Evolutionary conservation across 2,329 filamentous ascomycete species (phyloP), one percentile per base, ranked within the genome.

Genomic region (Colletotrichum tropicale): DNA sequence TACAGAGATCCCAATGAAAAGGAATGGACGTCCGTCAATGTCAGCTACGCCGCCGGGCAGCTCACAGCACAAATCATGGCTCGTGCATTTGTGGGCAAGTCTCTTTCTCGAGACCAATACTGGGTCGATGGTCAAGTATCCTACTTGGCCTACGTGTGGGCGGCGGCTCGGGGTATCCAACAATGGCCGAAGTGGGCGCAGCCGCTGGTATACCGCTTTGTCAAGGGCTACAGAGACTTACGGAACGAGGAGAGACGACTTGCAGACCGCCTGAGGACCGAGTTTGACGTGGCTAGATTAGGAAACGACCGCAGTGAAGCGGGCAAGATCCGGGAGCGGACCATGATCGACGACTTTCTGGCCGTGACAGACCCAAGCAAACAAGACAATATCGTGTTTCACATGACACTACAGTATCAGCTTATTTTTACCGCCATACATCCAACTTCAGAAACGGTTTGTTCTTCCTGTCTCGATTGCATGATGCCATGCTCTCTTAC

Each of bases 101-200:
- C 65, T 3, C 65, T 67, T 28, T 55, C 65, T 24, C 38, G 48
- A 67, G 28, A 67, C 43, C 65, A 56, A 6, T n/a, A 4, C 8
- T 69, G 66, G 66, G 66, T 69, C 34, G 66, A 69, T 13, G 66
- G 66, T 10, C 66, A 69, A 60, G 66, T 69, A 69, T 69, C 66
- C 6, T 69, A 69, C 18, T 16, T 69, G 55, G 66, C 66, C 66
- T 69, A 69, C 55, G 66, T 69, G 16, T 69, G 66, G 66, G 66
- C 66, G 32, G 66, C 66, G 24, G 66, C 66, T 30, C 66, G 66
- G 43, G 66, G 34, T 26, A 69, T 69, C 24, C 66, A 69, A 13
- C 48, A 69, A 7, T 69, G 66, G 66, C 66, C 66, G n/a, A 55
- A 60, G 21, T 69, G 66, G 66, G 21, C 43, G 16, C 52, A 69